Conservation (phyloP, 23 red algal genomes). For the Gracilariopsis chorda region DNA sequence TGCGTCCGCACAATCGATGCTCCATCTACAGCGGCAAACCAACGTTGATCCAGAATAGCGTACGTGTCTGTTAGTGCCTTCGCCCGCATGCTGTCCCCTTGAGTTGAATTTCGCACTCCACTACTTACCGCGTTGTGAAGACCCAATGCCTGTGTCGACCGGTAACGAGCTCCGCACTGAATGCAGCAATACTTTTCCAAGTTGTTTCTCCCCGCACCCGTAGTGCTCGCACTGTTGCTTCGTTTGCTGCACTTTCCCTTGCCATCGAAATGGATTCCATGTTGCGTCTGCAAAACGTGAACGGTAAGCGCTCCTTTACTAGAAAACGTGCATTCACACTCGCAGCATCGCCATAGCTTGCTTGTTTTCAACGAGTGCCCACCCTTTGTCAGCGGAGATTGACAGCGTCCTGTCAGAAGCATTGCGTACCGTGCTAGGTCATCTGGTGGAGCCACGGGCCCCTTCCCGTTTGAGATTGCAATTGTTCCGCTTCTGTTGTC, state of each 20-base stretch:
- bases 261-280: too few relatives aligned
- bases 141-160: constrained; percentile 19
- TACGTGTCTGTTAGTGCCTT: neutral
- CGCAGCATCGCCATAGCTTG: neutral
- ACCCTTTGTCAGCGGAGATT: neutral
- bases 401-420: neutral
- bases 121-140: neutral
- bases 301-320: too few relatives aligned
- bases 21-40: neutral
- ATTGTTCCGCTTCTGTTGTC: neutral
- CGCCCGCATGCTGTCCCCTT: neutral
- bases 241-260: neutral
- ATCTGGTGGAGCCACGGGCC: neutral
- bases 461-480: too few relatives aligned
- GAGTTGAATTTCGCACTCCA: neutral
- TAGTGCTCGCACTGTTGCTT: neutral
- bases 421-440: neutral
- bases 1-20: neutral
- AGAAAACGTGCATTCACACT: neutral
- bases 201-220: neutral
- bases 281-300: too few relatives aligned
- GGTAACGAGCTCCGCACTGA: neutral
- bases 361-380: neutral
- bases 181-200: neutral
- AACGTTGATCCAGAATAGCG: neutral